Percentiles rank a stretch among this genome's conserved stretches.
Conservation (phyloP, 805 yeast species). For the Yarrowia osloensis region DNA sequence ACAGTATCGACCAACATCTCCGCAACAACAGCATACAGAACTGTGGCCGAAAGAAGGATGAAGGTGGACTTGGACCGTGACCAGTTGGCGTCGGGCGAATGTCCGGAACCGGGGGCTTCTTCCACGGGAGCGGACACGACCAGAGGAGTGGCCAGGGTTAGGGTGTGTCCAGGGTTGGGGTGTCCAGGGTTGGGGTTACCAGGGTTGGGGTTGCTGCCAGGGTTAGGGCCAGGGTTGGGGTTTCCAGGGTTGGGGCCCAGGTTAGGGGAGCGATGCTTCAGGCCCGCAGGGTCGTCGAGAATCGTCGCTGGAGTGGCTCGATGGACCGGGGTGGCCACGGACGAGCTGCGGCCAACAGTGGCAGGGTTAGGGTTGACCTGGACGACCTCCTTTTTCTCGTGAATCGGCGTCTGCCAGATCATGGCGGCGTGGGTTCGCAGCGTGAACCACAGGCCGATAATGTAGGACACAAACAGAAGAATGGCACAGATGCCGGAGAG, state of each 20-base stretch:
- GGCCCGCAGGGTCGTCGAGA: constrained; percentile 3
- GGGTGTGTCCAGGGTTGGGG: neutral
- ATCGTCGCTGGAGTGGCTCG: constrained; percentile 16
- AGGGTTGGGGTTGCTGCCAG: neutral
- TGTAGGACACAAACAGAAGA: constrained; percentile 77
- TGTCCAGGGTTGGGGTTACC: neutral
- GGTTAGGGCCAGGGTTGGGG: neutral
- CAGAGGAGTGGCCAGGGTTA: neutral
- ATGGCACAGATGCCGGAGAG: constrained; percentile 78
- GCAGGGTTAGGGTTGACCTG: neutral
- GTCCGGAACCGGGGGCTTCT: neutral
- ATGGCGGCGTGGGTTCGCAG: constrained; percentile 93
- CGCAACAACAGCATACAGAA: constrained; percentile 89
- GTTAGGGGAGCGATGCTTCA: neutral
- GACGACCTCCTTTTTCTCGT: constrained; percentile 41
- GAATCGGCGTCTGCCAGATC: constrained; percentile 79
- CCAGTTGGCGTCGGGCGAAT: constrained; percentile 83
- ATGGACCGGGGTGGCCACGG: constrained; percentile 12
- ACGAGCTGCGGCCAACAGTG: neutral
- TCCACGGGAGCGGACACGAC: neutral
- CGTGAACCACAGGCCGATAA: constrained; percentile 88
- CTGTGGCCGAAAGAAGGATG: constrained; percentile 79
- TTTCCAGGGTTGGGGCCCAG: neutral
- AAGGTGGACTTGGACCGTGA: constrained; percentile 79
- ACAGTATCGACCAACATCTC: constrained; percentile 92